Evolutionary conservation across 495 filamentous ascomycete species (phyloP).

Genomic region (Rusavskia elegans): DNA sequence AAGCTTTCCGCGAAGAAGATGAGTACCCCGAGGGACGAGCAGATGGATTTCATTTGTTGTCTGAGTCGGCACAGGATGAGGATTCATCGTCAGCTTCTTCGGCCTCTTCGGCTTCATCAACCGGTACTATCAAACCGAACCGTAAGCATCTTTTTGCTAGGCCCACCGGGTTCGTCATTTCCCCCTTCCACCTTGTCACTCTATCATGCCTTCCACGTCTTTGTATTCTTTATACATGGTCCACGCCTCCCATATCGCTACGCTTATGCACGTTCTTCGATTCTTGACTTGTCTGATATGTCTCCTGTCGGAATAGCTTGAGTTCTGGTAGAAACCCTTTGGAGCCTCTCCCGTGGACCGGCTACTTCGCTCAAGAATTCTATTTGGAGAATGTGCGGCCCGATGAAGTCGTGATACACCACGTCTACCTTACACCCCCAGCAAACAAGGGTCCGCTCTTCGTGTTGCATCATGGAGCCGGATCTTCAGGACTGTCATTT

Average conservation of each 20-base stretch:
- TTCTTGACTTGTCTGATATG: no score
- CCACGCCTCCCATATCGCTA: neutral
- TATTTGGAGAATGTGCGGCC: constrained; percentile 39
- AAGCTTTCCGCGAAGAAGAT: constrained; percentile 35
- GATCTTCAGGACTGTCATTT: constrained; percentile 79
- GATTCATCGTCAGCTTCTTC: constrained; percentile 59
- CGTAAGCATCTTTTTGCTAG: constrained; percentile 58
- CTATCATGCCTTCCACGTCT: neutral
- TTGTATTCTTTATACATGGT: neutral
- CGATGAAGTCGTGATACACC: constrained; percentile 43
- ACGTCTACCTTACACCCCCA: constrained; percentile 66
- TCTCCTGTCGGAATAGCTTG: neutral
- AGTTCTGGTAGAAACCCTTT: constrained; percentile 2
- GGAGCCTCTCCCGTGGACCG: constrained; percentile 57
- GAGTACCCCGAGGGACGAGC: constrained; percentile 18
- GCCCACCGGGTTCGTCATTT: constrained; percentile 38
- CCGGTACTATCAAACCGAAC: constrained; percentile 72
- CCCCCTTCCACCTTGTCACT: constrained; percentile 2
- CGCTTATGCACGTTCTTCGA: no score
- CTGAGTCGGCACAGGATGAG: constrained; percentile 38
- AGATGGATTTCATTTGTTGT: constrained; percentile 17
- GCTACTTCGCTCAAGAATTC: constrained; percentile 77
- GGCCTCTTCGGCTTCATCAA: constrained; percentile 65
- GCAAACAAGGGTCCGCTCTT: constrained; percentile 54
- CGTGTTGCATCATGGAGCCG: constrained; percentile 79